phyloP scores from a whole-genome alignment of 495 filamentous ascomycete genomes.

The Penicillium paxilli region DNA sequence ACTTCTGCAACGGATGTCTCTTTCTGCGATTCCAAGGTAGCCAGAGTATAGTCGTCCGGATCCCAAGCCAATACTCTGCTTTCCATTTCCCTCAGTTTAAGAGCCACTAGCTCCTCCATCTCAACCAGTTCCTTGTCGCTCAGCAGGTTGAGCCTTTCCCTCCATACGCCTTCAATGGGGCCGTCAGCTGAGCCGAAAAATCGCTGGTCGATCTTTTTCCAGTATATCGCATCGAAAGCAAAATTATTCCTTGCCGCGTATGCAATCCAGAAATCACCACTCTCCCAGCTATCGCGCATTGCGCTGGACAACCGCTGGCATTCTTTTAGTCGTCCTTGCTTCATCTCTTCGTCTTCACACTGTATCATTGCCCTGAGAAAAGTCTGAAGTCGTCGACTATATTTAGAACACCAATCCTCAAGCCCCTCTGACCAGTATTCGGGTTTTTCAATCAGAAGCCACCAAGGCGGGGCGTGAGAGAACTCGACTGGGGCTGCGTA shows the following conservation, averaged over 20 bases:
- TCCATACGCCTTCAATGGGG: slow-evolving; percentile 11
- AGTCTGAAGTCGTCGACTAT: slow-evolving; percentile 12
- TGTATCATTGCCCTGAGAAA: slow-evolving; percentile 13
- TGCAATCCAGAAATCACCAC: slow-evolving; percentile 16
- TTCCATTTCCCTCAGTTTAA: slow-evolving; percentile 18
- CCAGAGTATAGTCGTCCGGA: slow-evolving; percentile 23
- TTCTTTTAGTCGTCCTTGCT: neutral
- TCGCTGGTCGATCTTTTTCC: slow-evolving; percentile 15
- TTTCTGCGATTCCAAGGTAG: too few relatives aligned
- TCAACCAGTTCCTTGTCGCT: slow-evolving; percentile 8
- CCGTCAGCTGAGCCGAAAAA: slow-evolving; percentile 11
- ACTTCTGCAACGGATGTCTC: too few relatives aligned
- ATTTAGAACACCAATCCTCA: slow-evolving; percentile 20
- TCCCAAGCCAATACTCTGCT: slow-evolving; percentile 21
- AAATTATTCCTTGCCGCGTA: slow-evolving; percentile 17
- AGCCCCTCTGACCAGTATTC: slow-evolving; percentile 10
- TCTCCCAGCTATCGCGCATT: slow-evolving; percentile 20
- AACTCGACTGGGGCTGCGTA: slow-evolving; percentile 2
- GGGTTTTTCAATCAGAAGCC: slow-evolving; percentile 4
- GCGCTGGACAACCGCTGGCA: slow-evolving; percentile 10
- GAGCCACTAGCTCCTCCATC: slow-evolving; percentile 14
- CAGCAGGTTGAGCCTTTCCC: slow-evolving; percentile 13
- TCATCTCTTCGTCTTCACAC: neutral
- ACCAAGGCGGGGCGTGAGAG: slow-evolving; percentile 3
- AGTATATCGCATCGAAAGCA: slow-evolving; percentile 10